A percentile compares a stretch with the other conserved stretches of the same genome.
Evolutionary conservation across 768 basidiomycete species (phyloP).

Genomic region (Amanita subjunquillea): DNA sequence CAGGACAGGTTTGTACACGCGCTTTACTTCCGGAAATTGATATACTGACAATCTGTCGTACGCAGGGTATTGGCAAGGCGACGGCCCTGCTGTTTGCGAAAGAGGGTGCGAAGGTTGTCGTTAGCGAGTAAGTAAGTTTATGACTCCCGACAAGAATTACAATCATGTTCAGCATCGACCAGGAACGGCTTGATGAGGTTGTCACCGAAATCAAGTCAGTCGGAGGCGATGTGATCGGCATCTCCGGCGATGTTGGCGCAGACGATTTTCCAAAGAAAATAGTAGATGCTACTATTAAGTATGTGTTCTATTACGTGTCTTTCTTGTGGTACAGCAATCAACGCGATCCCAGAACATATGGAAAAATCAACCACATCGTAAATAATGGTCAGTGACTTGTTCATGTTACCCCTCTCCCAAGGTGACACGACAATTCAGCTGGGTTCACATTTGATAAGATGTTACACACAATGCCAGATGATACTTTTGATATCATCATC

Average conservation of each 20-base stretch:
- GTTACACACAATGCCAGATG: conserved; percentile 75
- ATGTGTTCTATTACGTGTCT: conserved; percentile 16
- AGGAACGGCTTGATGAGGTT: conserved; percentile 52
- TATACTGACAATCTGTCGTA: conserved; percentile 59
- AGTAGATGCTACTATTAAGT: conserved; percentile 68
- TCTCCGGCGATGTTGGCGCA: conserved; percentile 74
- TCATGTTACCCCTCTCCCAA: neutral
- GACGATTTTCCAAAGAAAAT: conserved; percentile 77
- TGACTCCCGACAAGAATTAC: neutral
- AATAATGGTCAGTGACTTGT: conserved; percentile 49
- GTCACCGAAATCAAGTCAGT: conserved; percentile 61
- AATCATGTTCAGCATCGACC: conserved; percentile 50
- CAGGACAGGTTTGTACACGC: conserved; percentile 49
- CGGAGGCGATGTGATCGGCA: conserved; percentile 66
- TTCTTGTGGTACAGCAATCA: neutral
- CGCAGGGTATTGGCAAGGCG: conserved; percentile 69
- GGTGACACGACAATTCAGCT: conserved; percentile 23
- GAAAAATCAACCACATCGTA: conserved; percentile 80
- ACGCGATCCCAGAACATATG: conserved; percentile 45
- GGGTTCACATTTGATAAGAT: conserved; percentile 82
- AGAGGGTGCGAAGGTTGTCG: conserved; percentile 82
- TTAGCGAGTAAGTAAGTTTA: conserved; percentile 53
- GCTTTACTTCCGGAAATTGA: conserved; percentile 12
- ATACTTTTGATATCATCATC: conserved; percentile 59
- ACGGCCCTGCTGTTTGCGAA: conserved; percentile 70